Percentiles rank a stretch among this genome's conserved stretches.
phyloP scores from a whole-genome alignment of 1,284 basidiomycete genomes.

The Hemileia vastatrix region DNA sequence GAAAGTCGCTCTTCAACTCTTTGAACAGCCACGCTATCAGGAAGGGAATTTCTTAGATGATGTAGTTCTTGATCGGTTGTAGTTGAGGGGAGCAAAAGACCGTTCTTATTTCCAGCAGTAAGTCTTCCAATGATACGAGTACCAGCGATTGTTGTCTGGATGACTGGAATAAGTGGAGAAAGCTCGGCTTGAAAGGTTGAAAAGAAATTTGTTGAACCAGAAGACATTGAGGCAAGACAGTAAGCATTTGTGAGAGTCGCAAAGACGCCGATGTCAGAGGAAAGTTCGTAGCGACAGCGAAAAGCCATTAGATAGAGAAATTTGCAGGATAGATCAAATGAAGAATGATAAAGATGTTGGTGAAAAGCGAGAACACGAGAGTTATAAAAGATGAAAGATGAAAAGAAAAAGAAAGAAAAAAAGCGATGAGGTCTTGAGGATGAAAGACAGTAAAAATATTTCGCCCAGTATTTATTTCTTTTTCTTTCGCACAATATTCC shows the following conservation, averaged over 20 bases:
- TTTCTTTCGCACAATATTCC: no score
- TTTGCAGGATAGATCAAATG: no score
- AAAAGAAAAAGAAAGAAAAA: no score
- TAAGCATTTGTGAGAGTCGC: conserved; percentile 76
- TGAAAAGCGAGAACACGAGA: no score
- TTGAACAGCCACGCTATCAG: conserved; percentile 82
- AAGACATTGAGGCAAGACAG: conserved; percentile 21
- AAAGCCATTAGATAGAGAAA: no score
- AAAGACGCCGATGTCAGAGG: conserved; percentile 38
- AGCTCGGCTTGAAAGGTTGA: conserved; percentile 53
- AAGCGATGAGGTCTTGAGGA: no score
- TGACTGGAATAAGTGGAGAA: conserved; percentile 85
- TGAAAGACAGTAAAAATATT: no score
- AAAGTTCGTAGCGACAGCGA: conserved; percentile 20
- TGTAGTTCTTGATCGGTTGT: conserved; percentile 98
- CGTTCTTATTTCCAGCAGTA: conserved; percentile 81
- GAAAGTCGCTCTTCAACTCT: conserved; percentile 92
- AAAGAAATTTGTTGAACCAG: conserved; percentile 93
- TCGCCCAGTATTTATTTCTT: no score
- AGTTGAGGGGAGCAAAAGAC: conserved; percentile 85
- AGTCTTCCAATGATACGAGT: conserved; percentile 88
- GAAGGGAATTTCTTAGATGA: conserved; percentile 92
- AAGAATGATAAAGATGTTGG: no score
- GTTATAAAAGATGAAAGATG: no score
- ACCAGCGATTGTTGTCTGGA: conserved; percentile 91